phyloP scores from a whole-genome alignment of 2,329 filamentous ascomycete species.

The Elsinoe fawcettii region DNA sequence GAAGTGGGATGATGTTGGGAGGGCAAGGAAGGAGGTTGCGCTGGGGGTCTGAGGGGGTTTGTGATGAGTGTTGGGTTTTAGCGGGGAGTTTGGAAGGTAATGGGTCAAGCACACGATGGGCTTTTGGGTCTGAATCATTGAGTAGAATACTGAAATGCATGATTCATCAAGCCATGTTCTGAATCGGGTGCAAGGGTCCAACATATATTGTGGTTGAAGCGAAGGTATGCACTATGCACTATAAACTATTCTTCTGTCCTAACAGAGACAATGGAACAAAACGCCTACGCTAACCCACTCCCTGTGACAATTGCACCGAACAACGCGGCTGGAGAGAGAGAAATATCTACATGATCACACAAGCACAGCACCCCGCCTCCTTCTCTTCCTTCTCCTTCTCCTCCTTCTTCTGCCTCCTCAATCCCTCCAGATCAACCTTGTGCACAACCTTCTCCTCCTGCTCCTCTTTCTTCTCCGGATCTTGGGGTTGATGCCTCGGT shows the following conservation, averaged over 20 bases:
- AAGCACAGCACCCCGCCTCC: slow-evolving; percentile 60
- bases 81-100: neutral
- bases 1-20: neutral
- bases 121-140: too few species aligned
- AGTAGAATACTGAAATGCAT: too few species aligned
- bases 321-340: too few species aligned
- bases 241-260: too few species aligned
- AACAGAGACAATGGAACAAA: too few species aligned
- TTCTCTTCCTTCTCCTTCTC: slow-evolving; percentile 48
- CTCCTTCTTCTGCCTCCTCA: slow-evolving; percentile 22
- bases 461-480: neutral
- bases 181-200: too few species aligned
- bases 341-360: slow-evolving; percentile 59
- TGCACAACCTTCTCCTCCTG: slow-evolving; percentile 36
- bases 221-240: too few species aligned
- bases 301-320: too few species aligned
- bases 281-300: slow-evolving; percentile 3
- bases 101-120: too few species aligned
- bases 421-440: slow-evolving; percentile 39
- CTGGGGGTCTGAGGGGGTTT: too few species aligned
- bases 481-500: neutral
- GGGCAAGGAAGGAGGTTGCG: neutral
- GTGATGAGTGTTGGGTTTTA: neutral
- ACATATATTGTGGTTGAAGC: too few species aligned
- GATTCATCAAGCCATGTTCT: too few species aligned